Evolutionary conservation across 1,139 yeast species (phyloP).

Genomic region (Diutina neorugosa): DNA sequence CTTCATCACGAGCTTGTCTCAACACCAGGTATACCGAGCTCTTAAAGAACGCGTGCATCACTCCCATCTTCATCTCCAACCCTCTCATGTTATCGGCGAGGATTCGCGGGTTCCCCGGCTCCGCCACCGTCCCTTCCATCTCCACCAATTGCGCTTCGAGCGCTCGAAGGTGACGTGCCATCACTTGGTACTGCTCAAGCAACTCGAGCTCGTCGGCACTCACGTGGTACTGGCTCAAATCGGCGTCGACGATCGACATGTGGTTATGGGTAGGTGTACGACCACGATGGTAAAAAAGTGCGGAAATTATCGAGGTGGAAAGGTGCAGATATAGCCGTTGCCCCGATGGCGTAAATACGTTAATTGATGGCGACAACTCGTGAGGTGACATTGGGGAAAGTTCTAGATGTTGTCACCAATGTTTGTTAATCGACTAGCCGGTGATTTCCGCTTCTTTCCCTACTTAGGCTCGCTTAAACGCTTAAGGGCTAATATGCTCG

Average conservation of each 20-base stretch:
- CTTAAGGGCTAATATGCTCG: not conserved
- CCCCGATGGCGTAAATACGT: not conserved
- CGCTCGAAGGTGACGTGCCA: not conserved
- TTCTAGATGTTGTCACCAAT: no score
- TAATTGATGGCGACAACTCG: not conserved
- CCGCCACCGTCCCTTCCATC: not conserved
- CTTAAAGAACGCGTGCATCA: not conserved
- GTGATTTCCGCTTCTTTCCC: not conserved
- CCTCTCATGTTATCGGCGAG: not conserved
- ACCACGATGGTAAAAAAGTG: not conserved
- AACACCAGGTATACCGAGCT: not conserved
- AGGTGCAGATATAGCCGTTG: not conserved
- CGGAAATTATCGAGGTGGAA: not conserved
- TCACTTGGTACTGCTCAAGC: not conserved
- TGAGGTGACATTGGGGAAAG: not conserved
- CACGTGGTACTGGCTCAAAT: not conserved
- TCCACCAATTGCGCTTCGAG: not conserved
- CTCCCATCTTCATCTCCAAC: conserved; percentile 1
- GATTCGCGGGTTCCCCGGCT: not conserved
- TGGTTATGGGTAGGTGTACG: not conserved
- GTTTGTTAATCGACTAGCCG: not conserved
- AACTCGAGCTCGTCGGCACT: not conserved
- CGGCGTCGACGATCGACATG: not conserved
- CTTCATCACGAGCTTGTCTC: not conserved
- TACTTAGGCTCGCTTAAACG: not conserved